phyloP scores from a whole-genome alignment of 345 rosid genomes.

The Moringa oleifera region DNA sequence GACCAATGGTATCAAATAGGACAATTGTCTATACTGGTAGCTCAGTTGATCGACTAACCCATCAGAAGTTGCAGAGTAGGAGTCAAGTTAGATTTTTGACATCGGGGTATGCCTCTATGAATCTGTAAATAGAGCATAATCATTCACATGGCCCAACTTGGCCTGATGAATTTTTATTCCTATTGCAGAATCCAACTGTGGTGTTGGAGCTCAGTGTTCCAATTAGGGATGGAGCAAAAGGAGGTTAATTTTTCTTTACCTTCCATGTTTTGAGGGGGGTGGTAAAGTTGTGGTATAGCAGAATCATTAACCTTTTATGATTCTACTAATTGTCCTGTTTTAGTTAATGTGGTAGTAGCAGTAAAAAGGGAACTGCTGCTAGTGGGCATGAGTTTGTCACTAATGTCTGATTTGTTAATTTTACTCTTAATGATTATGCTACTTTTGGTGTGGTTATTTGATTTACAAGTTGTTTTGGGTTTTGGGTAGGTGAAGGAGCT shows the following conservation, averaged over 20 bases:
- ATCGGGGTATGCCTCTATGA: constrained; percentile 43
- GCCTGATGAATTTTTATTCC: constrained; percentile 39
- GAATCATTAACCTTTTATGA: constrained; percentile 20
- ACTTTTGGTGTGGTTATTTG: constrained; percentile 21
- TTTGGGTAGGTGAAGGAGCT: constrained; percentile 10
- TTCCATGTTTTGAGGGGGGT: constrained; percentile 29
- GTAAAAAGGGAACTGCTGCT: constrained; percentile 26
- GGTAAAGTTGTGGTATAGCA: constrained; percentile 27
- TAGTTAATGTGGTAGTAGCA: constrained; percentile 18
- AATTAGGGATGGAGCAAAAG: constrained; percentile 52
- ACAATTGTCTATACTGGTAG: constrained; percentile 46
- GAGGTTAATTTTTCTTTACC: constrained; percentile 47
- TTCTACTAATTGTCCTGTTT: constrained; percentile 19
- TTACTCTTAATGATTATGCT: constrained; percentile 13
- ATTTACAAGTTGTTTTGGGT: constrained; percentile 15
- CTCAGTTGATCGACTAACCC: constrained; percentile 34
- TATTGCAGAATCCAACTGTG: constrained; percentile 39
- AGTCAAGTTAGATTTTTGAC: constrained; percentile 28
- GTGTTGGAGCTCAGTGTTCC: constrained; percentile 67
- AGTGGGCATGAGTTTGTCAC: constrained; percentile 22
- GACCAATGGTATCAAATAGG: constrained; percentile 20
- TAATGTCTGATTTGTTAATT: constrained; percentile 20
- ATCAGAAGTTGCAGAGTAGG: constrained; percentile 31
- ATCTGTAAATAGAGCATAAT: constrained; percentile 63
- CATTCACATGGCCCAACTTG: constrained; percentile 32